Conservation (phyloP, 345 rosid species). For the Bruguiera sexangula region DNA sequence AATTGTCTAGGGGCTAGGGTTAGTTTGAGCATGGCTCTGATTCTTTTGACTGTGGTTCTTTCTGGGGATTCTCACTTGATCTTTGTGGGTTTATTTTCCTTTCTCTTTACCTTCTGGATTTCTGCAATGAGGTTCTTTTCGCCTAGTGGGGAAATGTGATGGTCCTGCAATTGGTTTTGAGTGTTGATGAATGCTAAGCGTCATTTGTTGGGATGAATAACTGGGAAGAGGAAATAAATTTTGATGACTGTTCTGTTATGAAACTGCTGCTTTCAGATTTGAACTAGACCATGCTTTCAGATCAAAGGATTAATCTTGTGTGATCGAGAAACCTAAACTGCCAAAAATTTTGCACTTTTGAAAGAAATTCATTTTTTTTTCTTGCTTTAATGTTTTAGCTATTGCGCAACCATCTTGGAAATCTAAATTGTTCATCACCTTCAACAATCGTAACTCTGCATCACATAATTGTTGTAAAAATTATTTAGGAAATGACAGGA, state of each 20-base stretch:
- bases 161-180: background rate
- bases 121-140: background rate
- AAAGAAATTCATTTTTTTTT: no score
- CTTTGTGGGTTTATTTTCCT: background rate
- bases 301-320: no score
- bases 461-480: background rate
- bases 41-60: conserved; percentile 12
- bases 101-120: background rate
- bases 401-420: no score
- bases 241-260: background rate
- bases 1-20: background rate
- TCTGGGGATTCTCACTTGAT: background rate
- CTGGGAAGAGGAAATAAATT: background rate
- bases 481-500: background rate
- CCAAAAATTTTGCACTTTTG: no score
- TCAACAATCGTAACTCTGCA: no score
- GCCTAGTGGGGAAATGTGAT: background rate
- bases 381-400: no score
- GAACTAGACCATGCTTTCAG: background rate
- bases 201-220: background rate
- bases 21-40: conserved; percentile 1
- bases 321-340: background rate
- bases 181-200: background rate
- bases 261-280: background rate
- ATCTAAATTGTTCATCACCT: no score